Evolutionary conservation across 1,139 yeast species (phyloP).

Genomic region (Candida albicans): DNA sequence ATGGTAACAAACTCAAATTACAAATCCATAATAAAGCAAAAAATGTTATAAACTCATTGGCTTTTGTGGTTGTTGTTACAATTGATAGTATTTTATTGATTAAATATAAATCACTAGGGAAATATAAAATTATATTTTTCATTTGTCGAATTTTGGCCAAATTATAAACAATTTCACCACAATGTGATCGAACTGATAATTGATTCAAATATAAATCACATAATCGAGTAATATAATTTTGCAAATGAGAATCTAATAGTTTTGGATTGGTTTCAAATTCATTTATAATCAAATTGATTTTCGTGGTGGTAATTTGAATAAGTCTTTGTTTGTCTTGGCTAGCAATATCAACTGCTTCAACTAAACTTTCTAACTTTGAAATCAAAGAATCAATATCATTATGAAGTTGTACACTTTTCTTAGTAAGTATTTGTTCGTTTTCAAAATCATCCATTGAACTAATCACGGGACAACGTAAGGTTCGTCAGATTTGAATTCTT

Average conservation of each 20-base stretch:
- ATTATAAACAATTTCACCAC: conserved; percentile 48
- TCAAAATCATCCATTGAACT: conserved; percentile 22
- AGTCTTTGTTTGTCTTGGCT: conserved; percentile 1
- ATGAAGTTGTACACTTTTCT: conserved; percentile 21
- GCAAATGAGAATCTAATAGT: conserved; percentile 45
- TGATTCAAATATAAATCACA: conserved; percentile 26
- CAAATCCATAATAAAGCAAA: conserved; percentile 73
- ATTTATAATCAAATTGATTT: conserved; percentile 19
- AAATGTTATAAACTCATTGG: conserved; percentile 57
- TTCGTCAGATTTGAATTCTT: neutral
- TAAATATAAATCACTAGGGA: conserved; percentile 59
- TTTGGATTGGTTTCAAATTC: conserved; percentile 61
- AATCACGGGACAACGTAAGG: too few relatives aligned
- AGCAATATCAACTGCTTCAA: neutral
- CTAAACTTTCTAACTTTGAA: neutral
- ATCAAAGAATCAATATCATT: conserved; percentile 11
- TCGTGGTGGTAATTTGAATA: conserved; percentile 3
- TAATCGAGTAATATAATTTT: conserved; percentile 29
- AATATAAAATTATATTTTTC: conserved; percentile 56
- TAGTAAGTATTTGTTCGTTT: conserved; percentile 17
- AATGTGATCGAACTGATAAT: neutral
- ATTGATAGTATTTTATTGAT: conserved; percentile 37
- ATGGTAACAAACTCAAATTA: conserved; percentile 69
- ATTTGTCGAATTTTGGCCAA: conserved; percentile 67
- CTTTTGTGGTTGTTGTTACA: conserved; percentile 6